Percentiles rank a stretch among this genome's conserved stretches.
phyloP scores from a whole-genome alignment of 2,329 filamentous ascomycete genomes.

The Microdochium paspali region DNA sequence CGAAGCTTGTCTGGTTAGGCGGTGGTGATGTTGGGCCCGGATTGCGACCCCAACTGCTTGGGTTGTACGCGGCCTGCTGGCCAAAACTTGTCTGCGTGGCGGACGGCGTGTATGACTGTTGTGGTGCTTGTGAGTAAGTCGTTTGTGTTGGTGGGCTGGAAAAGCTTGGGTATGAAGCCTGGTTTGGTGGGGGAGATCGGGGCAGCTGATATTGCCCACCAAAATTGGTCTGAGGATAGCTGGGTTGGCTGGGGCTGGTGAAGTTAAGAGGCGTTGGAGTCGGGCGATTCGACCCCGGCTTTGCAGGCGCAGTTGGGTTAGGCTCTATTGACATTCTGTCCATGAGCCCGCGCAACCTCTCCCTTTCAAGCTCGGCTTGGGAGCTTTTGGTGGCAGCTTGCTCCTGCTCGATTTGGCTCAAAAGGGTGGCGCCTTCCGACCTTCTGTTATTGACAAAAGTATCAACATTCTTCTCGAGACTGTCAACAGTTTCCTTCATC shows the following conservation, averaged over 20 bases:
- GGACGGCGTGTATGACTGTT: constrained; percentile 18
- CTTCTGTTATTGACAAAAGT: constrained; percentile 92
- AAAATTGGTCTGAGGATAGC: constrained; percentile 45
- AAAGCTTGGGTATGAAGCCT: constrained; percentile 33
- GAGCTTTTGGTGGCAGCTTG: constrained; percentile 50
- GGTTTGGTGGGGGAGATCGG: constrained; percentile 43
- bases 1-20: constrained; percentile 26
- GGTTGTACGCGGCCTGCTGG: constrained; percentile 44
- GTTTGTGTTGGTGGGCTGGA: constrained; percentile 27
- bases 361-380: constrained; percentile 73
- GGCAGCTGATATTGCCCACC: constrained; percentile 50
- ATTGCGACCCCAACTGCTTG: constrained; percentile 48
- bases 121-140: constrained; percentile 15
- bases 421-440: constrained; percentile 81
- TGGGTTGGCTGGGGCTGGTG: constrained; percentile 28
- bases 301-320: constrained; percentile 28
- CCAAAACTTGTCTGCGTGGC: constrained; percentile 34
- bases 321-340: constrained; percentile 88
- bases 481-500: constrained; percentile 91
- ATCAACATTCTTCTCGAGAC: constrained; percentile 89
- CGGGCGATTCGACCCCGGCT: constrained; percentile 25
- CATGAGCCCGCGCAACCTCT: constrained; percentile 82
- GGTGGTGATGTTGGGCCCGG: constrained; percentile 40
- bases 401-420: constrained; percentile 79
- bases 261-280: constrained; percentile 37